Conservation (phyloP, 1,139 yeast genomes). For the Debaryomycetaceae sp. region DNA sequence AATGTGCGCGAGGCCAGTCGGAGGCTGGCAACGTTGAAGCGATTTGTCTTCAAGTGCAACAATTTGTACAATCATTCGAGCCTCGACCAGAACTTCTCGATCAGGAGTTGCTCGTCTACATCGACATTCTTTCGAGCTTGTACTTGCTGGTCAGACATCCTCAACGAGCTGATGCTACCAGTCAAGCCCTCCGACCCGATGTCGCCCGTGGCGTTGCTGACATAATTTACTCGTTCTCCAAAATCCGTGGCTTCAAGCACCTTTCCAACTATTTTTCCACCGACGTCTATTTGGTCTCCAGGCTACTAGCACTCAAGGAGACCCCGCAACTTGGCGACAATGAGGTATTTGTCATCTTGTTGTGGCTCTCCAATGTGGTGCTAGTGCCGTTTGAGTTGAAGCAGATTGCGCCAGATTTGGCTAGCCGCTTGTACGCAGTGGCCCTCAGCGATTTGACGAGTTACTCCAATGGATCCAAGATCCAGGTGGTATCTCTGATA, state of each 20-base stretch:
- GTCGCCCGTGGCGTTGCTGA: constrained; percentile 15
- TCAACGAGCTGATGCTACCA: background rate
- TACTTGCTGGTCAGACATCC: constrained; percentile 18
- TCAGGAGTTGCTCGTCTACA: constrained; percentile 26
- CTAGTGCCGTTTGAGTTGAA: constrained; percentile 67
- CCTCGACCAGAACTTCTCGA: constrained; percentile 53
- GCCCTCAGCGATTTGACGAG: constrained; percentile 24
- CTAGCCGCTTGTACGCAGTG: constrained; percentile 28
- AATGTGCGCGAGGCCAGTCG: too few species aligned
- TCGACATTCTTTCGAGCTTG: constrained; percentile 22
- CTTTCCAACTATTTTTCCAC: constrained; percentile 56
- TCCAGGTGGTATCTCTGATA: constrained; percentile 32
- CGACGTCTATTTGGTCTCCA: constrained; percentile 48
- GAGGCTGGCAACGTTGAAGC: background rate
- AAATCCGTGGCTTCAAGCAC: constrained; percentile 62
- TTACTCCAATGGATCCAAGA: constrained; percentile 24
- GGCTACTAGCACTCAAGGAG: constrained; percentile 23
- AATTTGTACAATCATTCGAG: constrained; percentile 44
- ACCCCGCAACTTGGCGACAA: constrained; percentile 39
- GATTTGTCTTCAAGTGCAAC: constrained; percentile 7
- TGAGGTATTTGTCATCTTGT: constrained; percentile 51
- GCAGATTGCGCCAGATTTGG: constrained; percentile 31
- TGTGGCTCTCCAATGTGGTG: constrained; percentile 70
- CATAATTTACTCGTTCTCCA: constrained; percentile 54
- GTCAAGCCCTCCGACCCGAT: background rate